Conservation (phyloP, 2,329 filamentous ascomycete species). For the Fusarium kyushuense region DNA sequence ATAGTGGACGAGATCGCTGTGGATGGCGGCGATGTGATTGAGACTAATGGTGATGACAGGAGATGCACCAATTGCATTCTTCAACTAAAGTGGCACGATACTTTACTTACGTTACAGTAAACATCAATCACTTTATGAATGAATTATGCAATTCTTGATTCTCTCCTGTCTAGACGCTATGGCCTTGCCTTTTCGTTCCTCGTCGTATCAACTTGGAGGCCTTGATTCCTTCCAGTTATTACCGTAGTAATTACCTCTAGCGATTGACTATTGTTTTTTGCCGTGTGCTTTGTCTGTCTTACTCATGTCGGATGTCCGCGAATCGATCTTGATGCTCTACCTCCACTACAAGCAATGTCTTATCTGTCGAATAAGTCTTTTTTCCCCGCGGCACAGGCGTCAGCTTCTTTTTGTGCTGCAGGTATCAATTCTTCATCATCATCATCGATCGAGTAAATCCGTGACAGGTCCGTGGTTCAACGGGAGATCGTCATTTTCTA, state of each 20-base stretch:
- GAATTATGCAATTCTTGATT: not conserved
- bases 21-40: too few species aligned
- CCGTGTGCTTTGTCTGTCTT: not conserved
- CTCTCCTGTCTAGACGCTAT: not conserved
- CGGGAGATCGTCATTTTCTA: not conserved
- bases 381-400: slow-evolving; percentile 6
- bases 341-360: slow-evolving; percentile 9
- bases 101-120: not conserved
- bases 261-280: not conserved
- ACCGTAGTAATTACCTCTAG: not conserved
- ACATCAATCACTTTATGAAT: not conserved
- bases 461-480: not conserved
- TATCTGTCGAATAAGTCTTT: not conserved
- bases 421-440: not conserved
- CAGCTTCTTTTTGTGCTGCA: not conserved
- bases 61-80: not conserved
- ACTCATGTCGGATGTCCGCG: not conserved
- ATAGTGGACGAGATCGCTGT: not conserved
- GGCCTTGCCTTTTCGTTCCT: slow-evolving; percentile 9
- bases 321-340: slow-evolving; percentile 31
- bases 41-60: not conserved
- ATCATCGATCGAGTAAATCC: not conserved
- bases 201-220: slow-evolving; percentile 12
- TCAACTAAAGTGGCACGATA: not conserved
- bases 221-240: not conserved